These are phyloP conservation scores for Paramecium caudatum DNA, from an alignment of 73 alveolate genomes.

Conservation along the genomic window DNA sequence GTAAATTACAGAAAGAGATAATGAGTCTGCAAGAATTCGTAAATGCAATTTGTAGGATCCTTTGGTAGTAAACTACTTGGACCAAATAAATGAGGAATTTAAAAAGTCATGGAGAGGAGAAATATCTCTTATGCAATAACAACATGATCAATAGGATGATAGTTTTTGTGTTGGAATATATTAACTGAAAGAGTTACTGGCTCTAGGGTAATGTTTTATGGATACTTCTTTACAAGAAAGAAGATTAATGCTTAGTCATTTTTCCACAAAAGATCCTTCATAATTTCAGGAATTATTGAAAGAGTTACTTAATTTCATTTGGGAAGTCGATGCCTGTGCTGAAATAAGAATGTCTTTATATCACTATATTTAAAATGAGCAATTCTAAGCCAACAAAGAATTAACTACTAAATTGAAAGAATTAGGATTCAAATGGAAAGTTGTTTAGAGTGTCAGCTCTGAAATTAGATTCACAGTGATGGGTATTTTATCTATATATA, in stretches of 20 bases:
- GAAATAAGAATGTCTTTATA: conserved; percentile 45
- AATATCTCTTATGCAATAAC: neutral
- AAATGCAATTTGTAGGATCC: neutral
- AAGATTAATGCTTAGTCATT: conserved; percentile 42
- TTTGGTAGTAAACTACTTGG: neutral
- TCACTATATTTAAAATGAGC: conserved; percentile 30
- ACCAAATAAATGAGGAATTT: neutral
- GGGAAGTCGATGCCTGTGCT: neutral
- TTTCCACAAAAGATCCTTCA: neutral
- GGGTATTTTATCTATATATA: neutral
- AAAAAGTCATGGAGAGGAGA: conserved; percentile 52
- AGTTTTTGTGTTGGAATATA: conserved; percentile 23
- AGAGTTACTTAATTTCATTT: neutral
- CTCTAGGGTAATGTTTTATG: conserved; percentile 1
- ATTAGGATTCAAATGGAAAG: conserved; percentile 33
- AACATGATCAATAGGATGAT: conserved; percentile 5
- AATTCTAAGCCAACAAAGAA: neutral
- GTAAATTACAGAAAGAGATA: neutral
- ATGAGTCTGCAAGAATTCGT: neutral
- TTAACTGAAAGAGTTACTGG: conserved; percentile 1
- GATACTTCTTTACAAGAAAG: conserved; percentile 18
- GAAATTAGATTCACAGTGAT: conserved; percentile 54
- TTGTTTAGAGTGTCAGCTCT: conserved; percentile 37
- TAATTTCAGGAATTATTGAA: neutral
- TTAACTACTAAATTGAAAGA: conserved; percentile 29